Percentiles rank a stretch among this genome's conserved stretches.
Evolutionary conservation across 75 land plant species (phyloP).

Genomic region (Sequoia sempervirens): DNA sequence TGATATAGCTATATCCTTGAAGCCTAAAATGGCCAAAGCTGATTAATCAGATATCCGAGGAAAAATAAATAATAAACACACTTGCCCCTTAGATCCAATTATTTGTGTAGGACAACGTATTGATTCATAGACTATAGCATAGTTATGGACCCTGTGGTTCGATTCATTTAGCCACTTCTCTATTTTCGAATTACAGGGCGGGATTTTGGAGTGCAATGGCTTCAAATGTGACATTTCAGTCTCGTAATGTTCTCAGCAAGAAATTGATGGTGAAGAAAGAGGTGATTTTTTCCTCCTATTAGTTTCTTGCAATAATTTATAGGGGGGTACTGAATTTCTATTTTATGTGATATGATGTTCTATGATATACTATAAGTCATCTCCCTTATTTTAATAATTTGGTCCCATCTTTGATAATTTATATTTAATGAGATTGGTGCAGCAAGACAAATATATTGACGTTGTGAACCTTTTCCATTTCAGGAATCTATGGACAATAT

Average conservation of each 20-base stretch:
- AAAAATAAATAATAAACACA: background rate
- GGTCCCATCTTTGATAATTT: background rate
- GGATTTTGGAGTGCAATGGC: constrained; percentile 99
- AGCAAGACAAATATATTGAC: constrained; percentile 7
- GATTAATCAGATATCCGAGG: background rate
- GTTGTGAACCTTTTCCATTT: background rate
- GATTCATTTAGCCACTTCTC: too few species aligned
- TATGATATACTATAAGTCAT: background rate
- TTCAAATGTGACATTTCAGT: constrained; percentile 88
- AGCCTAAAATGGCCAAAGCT: background rate
- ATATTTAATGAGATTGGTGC: background rate
- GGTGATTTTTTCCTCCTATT: constrained; percentile 24
- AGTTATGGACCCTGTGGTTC: too few species aligned
- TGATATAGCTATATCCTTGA: background rate
- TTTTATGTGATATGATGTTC: background rate
- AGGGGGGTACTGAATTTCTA: background rate
- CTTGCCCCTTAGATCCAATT: background rate
- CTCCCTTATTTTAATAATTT: background rate
- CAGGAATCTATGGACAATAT: constrained; percentile 92
- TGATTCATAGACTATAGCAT: background rate
- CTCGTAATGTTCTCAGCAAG: constrained; percentile 97
- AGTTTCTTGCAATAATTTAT: background rate
- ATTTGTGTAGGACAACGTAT: background rate
- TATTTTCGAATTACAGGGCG: constrained; percentile 45
- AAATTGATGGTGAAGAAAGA: constrained; percentile 89